A percentile compares a stretch with the other conserved stretches of the same genome.
These are phyloP conservation scores for Calocybe indica DNA, from an alignment of 768 basidiomycete genomes.

Conservation along the genomic window DNA sequence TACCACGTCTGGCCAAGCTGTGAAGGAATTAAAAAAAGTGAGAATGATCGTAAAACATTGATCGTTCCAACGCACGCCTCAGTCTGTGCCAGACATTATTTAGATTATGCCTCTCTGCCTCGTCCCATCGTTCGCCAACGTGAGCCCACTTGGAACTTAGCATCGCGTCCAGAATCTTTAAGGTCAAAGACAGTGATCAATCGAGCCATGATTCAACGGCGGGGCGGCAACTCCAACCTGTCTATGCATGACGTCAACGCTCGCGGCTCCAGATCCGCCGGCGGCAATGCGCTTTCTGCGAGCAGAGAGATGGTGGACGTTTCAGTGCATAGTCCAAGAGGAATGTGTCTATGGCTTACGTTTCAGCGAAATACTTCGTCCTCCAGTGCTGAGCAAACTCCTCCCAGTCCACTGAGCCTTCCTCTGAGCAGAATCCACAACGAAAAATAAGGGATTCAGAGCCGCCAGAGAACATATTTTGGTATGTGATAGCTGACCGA, in stretches of 20 bases:
- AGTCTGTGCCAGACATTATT: slow-evolving; percentile 58
- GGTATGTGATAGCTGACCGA: slow-evolving; percentile 14
- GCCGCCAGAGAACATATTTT: background rate
- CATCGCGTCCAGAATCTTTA: slow-evolving; percentile 53
- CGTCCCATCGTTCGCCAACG: slow-evolving; percentile 39
- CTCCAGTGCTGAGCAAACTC: slow-evolving; percentile 57
- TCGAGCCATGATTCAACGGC: background rate
- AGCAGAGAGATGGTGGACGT: background rate
- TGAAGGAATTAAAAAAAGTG: background rate
- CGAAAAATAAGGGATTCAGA: background rate
- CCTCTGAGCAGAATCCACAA: too few species aligned
- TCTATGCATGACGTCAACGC: slow-evolving; percentile 52
- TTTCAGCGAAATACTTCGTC: slow-evolving; percentile 38
- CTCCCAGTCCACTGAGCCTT: slow-evolving; percentile 25
- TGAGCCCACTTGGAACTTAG: slow-evolving; percentile 30
- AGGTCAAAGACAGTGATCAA: background rate
- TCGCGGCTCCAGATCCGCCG: slow-evolving; percentile 41
- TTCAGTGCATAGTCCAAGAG: background rate
- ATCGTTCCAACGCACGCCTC: slow-evolving; percentile 28
- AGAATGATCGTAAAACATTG: background rate
- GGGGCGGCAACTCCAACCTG: slow-evolving; percentile 26
- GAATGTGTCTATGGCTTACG: slow-evolving; percentile 25
- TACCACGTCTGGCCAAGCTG: slow-evolving; percentile 54
- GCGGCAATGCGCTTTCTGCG: slow-evolving; percentile 35
- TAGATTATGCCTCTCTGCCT: slow-evolving; percentile 34